Evolutionary conservation across 2,329 filamentous ascomycete genomes (phyloP).

Genomic region (Pezicula carpinea): DNA sequence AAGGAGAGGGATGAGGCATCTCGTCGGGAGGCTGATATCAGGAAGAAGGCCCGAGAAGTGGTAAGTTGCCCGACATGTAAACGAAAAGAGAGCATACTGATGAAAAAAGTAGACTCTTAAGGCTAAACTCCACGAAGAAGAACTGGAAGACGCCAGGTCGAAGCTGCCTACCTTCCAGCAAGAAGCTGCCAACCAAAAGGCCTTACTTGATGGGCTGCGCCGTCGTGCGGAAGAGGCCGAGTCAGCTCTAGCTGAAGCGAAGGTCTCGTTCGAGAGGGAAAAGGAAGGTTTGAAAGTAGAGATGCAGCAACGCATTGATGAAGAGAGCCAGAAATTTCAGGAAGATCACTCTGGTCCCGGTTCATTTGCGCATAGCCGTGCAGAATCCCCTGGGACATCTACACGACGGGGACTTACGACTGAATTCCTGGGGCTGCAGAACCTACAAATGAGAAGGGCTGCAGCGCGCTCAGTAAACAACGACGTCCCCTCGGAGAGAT

Average conservation of each 20-base stretch:
- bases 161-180: conserved; percentile 60
- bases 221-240: conserved; percentile 63
- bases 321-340: conserved; percentile 58
- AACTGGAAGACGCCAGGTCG: conserved; percentile 66
- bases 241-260: conserved; percentile 54
- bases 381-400: conserved; percentile 26
- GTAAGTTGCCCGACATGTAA: conserved; percentile 43
- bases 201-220: conserved; percentile 57
- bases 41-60: conserved; percentile 83
- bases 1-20: conserved; percentile 86
- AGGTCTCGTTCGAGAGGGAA: conserved; percentile 52
- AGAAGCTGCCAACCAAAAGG: conserved; percentile 56
- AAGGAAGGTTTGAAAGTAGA: conserved; percentile 54
- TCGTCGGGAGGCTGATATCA: conserved; percentile 78
- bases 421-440: conserved; percentile 32
- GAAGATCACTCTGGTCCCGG: conserved; percentile 33
- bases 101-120: conserved; percentile 53
- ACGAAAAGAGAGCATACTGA: conserved; percentile 22
- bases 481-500: conserved; percentile 18
- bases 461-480: conserved; percentile 25
- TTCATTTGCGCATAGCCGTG: conserved; percentile 25
- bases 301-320: conserved; percentile 54
- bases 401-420: conserved; percentile 26
- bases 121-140: conserved; percentile 63
- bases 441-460: conserved; percentile 26